Conservation (phyloP, 352 stramenopile species). For the Thalassiosira pacifica region DNA sequence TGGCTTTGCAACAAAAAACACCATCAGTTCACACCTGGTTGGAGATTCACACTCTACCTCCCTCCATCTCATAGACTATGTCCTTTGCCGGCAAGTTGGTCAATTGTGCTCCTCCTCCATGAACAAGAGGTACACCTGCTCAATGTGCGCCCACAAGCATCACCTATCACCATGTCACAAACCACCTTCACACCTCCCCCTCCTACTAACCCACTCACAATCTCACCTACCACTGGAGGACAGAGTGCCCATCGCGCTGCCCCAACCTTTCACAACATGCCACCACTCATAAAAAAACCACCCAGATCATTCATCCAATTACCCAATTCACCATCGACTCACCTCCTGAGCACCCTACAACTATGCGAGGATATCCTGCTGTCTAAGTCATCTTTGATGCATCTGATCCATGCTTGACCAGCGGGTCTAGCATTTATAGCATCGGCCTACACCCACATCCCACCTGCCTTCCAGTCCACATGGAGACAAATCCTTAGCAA, state of each 20-base stretch:
- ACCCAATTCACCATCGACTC: neutral
- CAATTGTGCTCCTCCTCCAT: neutral
- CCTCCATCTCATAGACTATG: neutral
- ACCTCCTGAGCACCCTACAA: neutral
- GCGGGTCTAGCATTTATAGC: neutral
- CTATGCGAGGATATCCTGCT: neutral
- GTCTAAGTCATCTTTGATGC: neutral
- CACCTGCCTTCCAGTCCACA: constrained; percentile 8
- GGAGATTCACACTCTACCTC: neutral
- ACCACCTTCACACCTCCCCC: neutral
- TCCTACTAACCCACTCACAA: neutral
- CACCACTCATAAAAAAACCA: too few species aligned
- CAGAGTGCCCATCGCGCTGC: neutral
- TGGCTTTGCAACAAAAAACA: too few species aligned
- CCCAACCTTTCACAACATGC: neutral
- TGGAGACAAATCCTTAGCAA: neutral
- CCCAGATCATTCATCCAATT: too few species aligned
- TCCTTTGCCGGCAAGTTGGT: neutral
- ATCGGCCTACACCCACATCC: neutral
- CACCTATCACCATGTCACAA: neutral
- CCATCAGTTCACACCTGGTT: too few species aligned
- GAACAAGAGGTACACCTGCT: too few species aligned
- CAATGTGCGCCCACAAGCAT: neutral
- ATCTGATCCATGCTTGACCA: neutral
- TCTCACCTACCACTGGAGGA: neutral